Base-by-base conservation (phyloP, 2,329 filamentous ascomycete genomes). In the Albophoma yamanashiensis region DNA sequence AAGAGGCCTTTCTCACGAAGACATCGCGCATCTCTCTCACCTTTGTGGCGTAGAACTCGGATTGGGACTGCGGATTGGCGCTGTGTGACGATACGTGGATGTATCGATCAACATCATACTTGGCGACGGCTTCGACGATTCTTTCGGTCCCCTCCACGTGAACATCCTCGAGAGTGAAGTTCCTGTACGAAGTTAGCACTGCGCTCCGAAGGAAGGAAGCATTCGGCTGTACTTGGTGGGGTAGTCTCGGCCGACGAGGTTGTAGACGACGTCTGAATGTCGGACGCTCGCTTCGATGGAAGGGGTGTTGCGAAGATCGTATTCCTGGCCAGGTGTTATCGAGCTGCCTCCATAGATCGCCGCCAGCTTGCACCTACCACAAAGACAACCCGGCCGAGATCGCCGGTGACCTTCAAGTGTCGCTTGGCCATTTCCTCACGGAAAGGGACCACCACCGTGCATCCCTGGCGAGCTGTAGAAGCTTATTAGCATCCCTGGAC, bases 351-450 rank as follows among this genome's bases (percentile, higher is more conserved):
- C 27, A 22, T 42, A n/a, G 12, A 50, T 58, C 12, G 34, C 14
- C 22, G 17, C 25, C 6, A 40, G 22, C 8, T 22, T 22, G 58
- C 14, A 70, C 81, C 63, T 76, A 92, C 89, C 69, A 96, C 82
- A 76, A 99, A 97, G 68, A 89, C 80, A 60, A 99, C 84, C 68
- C 91, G 85, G 64, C 94, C 94, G 62, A 99, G 81, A 76, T 99
- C 94, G 76, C 94, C 94, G n/a, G 91, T 83, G 61, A 96, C 87
- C 79, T 97, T 97, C 71, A 99, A 81, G 79, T 97, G 93, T 68
- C 94, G 88, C 83, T 97, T 97, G 68, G 89, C 82, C 92, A 97
- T 97, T 77, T 97, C 94, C 80, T 99, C 94, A 55, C 94, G 88
- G 82, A 86, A 99, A 57, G 94, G 94, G 62, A 97, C 77, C 62